Base-by-base conservation (phyloP, 805 yeast species). In the Nakazawaea holstii region DNA sequence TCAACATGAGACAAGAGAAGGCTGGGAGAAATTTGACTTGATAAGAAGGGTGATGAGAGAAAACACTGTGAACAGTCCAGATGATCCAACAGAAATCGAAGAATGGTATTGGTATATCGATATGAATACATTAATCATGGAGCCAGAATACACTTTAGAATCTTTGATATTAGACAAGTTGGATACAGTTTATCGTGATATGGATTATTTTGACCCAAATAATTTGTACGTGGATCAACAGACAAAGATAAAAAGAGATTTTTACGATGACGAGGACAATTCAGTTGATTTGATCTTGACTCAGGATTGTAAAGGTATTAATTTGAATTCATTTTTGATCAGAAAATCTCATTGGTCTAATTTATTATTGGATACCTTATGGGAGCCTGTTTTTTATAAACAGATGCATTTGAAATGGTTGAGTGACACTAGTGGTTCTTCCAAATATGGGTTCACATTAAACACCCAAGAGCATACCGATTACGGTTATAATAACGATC, bases 1-100 rank as follows among this genome's bases (percentile, higher is more conserved):
- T 54, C 73, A 75, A 41, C 73, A 73, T 57, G 79, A 74, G 46
- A 67, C 67, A 59, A 65, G 80, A 51, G 73, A 69, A 57, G 72
- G 73, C 3, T 69, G 74, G 74, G 73, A 67, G 52, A 69, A 69
- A 49, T 63, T 68, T 37, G 74, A 70, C 50, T 49, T 60, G 27
- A 49, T 70, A 28, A 58, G 67, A 36, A 61, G 56, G 28, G 62
- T 64, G 1, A 64, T 70, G 67, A 62, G 61, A 43, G 61, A 66
- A 42, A 53, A 59, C n/a, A 35, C 55, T 1, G 35, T 52, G 15
- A 62, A 64, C 9, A 49, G 53, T 24, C 32, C 49, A 4, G 49
- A 47, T 8, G 44, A 51, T 14, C 48, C 47, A 11, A 46, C 24
- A 14, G 47, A 37, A 27, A 41, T 53, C 13, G 66, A 62, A 39